Evolutionary conservation across 192 early-diverging fungal species (phyloP).

Genomic region (Oehlia diaphana): DNA sequence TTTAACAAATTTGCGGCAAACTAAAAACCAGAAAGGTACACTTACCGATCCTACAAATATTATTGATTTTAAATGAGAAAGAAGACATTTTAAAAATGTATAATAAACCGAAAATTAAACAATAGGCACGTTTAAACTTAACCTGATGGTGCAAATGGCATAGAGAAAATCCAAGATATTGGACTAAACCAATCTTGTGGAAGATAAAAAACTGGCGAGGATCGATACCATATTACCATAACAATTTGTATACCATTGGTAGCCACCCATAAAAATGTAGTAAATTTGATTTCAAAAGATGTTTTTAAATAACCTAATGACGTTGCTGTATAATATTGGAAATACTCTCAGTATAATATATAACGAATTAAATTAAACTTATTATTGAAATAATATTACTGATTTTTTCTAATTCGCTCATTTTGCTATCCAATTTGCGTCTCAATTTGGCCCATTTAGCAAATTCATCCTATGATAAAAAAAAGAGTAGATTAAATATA

Average conservation of each 20-base stretch:
- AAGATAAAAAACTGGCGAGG: conserved; percentile 72
- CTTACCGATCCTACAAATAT: conserved; percentile 64
- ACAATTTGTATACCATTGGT: conserved; percentile 63
- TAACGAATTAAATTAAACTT: neutral
- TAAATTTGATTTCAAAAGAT: conserved; percentile 79
- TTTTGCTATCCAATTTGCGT: conserved; percentile 71
- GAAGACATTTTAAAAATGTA: neutral
- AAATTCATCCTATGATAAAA: conserved; percentile 71
- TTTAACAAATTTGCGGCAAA: conserved; percentile 59
- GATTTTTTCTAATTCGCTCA: conserved; percentile 67
- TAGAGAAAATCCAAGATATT: conserved; percentile 59
- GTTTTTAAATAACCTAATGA: conserved; percentile 67
- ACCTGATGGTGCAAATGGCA: conserved; percentile 75
- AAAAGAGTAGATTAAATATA: neutral
- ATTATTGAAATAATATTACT: conserved; percentile 44
- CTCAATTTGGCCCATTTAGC: conserved; percentile 90
- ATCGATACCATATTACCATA: conserved; percentile 68
- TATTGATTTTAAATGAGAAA: neutral
- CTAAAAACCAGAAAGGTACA: conserved; percentile 74
- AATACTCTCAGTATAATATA: neutral
- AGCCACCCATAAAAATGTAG: conserved; percentile 61
- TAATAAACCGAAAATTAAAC: conserved; percentile 1
- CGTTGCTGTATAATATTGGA: conserved; percentile 36
- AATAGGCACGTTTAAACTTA: neutral
- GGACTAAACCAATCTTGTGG: conserved; percentile 81